Evolutionary conservation across 371 early-diverging fungal genomes (phyloP), one percentile per base, ranked within the genome.

Genomic region (Lichtheimia corymbifera): DNA sequence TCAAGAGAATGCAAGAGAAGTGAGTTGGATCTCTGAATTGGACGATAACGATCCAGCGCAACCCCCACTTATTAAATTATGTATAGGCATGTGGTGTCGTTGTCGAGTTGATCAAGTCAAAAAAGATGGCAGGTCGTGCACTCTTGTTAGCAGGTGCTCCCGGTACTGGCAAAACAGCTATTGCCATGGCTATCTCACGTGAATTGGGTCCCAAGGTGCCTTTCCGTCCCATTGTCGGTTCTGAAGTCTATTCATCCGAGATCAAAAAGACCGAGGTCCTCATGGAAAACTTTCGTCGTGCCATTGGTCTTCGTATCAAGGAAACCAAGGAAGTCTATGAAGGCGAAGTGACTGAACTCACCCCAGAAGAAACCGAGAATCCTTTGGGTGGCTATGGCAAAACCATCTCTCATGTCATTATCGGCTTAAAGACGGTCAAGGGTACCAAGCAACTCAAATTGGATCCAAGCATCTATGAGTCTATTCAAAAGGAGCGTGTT

Each of bases 251-350:
- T 71, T 97, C 97, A 35, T 86, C 93, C 52, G 97, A 98, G 75
- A 93, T 98, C 62, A 98, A 98, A 74, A 99, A 99, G 83, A 97
- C 98, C 5, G 99, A 98, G 72, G 94, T 96, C 13, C 80, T 99
- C 53, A 98, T 96, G 96, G 98, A 99, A 68, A 97, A 96, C 83
- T 97, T 99, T 73, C 86, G 99, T 57, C 83, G 97, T 57, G 93
- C 98, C 18, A 97, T 99, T 66, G 97, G 95, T 80, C 79, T 99
- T 53, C 87, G 96, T 28, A 95, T 99, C 74, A 97, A 98, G 80
- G 99, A 99, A 72, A 92, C 93, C 54, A 96, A 97, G 74, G 96
- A 97, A 77, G 97, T 99, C 3, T 97, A 98, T 70, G 99, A 99
- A 79, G 99, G 99, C 59, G 99, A 99, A 79, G 98, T 99, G 49